Evolutionary conservation across 257 asterid genomes (phyloP).

Genomic region (Petunia axillaris): DNA sequence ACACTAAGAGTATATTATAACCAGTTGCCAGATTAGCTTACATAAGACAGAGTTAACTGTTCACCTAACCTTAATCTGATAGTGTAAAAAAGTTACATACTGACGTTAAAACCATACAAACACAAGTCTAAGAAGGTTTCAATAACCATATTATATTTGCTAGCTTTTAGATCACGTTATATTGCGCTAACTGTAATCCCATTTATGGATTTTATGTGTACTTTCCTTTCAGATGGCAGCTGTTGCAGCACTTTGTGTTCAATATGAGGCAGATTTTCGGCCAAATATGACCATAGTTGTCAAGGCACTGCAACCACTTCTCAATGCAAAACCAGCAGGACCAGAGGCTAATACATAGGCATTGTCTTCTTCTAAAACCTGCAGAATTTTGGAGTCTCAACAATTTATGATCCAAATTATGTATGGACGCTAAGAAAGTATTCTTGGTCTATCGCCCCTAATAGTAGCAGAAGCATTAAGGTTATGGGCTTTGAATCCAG

Average conservation of each 20-base stretch:
- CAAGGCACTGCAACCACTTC: constrained; percentile 94
- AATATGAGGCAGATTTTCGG: constrained; percentile 90
- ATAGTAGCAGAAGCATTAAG: not conserved
- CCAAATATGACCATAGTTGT: constrained; percentile 97
- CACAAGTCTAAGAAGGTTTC: not conserved
- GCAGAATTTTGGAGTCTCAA: not conserved
- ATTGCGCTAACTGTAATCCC: not conserved
- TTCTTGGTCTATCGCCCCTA: not conserved
- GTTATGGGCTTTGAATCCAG: not conserved
- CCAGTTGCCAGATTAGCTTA: too few relatives aligned
- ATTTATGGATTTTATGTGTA: not conserved
- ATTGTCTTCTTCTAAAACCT: not conserved
- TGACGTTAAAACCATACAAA: too few relatives aligned
- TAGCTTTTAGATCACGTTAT: not conserved
- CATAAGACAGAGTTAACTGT: too few relatives aligned
- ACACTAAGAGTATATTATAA: too few relatives aligned
- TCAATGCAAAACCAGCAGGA: constrained; percentile 71
- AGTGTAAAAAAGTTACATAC: too few relatives aligned
- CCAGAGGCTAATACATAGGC: constrained; percentile 26
- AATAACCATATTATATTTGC: not conserved
- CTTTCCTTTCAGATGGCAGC: constrained; percentile 76
- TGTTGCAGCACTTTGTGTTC: constrained; percentile 96
- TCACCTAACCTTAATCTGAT: too few relatives aligned
- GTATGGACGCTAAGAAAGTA: not conserved
- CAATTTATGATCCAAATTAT: not conserved